Evolutionary conservation across 148 eudicot species (phyloP).

Genomic region (Tetragonia tetragonoides): DNA sequence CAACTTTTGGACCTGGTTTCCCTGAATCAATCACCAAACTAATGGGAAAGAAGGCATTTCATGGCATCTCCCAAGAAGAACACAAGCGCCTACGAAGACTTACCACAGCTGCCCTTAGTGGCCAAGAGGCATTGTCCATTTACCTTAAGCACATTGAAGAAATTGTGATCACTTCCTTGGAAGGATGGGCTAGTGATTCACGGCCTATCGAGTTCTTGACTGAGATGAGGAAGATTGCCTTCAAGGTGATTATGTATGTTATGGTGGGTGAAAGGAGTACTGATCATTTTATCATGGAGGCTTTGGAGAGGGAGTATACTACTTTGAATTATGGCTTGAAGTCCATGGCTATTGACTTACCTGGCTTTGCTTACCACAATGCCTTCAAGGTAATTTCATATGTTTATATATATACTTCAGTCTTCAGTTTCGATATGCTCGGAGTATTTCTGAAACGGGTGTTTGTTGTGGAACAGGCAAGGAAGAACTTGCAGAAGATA

Average conservation of each 20-base stretch:
- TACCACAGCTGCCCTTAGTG: slow-evolving; percentile 36
- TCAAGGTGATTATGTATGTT: slow-evolving; percentile 46
- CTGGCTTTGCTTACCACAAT: slow-evolving; percentile 49
- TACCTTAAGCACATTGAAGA: slow-evolving; percentile 36
- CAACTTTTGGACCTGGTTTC: slow-evolving; percentile 37
- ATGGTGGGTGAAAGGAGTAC: slow-evolving; percentile 42
- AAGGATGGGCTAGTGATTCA: slow-evolving; percentile 31
- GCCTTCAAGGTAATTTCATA: slow-evolving; percentile 46
- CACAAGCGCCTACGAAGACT: slow-evolving; percentile 39
- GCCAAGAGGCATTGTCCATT: slow-evolving; percentile 37
- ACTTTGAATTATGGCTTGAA: slow-evolving; percentile 41
- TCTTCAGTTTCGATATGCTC: no score
- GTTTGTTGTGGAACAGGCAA: slow-evolving; percentile 33
- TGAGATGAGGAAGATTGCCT: slow-evolving; percentile 45
- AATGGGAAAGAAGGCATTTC: slow-evolving; percentile 38
- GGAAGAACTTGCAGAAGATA: slow-evolving; percentile 42
- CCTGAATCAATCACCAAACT: slow-evolving; percentile 42
- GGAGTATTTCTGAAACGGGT: background rate
- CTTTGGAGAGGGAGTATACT: slow-evolving; percentile 50
- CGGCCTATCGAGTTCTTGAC: slow-evolving; percentile 45
- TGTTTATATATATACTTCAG: background rate
- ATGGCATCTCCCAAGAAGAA: slow-evolving; percentile 34
- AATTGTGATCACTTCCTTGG: slow-evolving; percentile 20
- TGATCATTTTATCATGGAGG: slow-evolving; percentile 33
- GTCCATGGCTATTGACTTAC: slow-evolving; percentile 52